Evolutionary conservation across 2,329 filamentous ascomycete species (phyloP).

Genomic region (Phaeophleospora eucalypticola): DNA sequence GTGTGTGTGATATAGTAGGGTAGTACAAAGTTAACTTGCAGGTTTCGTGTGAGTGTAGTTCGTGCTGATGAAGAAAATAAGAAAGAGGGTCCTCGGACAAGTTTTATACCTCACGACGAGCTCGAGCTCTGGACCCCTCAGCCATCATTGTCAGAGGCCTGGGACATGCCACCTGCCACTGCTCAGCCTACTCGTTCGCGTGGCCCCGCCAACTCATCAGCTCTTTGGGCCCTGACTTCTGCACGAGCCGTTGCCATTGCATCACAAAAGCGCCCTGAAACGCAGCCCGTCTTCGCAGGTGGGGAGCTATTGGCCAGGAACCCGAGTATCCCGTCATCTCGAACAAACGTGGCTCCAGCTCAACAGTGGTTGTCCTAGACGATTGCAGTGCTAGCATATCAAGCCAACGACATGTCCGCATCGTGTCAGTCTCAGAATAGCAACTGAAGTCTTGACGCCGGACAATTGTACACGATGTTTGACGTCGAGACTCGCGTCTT

Average conservation of each 20-base stretch:
- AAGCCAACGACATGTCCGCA: background rate
- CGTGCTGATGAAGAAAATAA: slow-evolving; percentile 5
- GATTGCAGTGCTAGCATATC: no score
- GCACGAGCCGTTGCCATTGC: slow-evolving; percentile 11
- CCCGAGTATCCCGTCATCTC: no score
- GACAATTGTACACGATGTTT: background rate
- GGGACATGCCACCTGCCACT: no score
- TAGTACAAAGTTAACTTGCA: slow-evolving; percentile 2
- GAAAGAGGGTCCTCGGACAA: background rate
- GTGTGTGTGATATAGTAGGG: slow-evolving; percentile 1
- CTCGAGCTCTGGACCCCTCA: slow-evolving; percentile 1
- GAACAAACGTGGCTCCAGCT: no score
- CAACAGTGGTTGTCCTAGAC: no score
- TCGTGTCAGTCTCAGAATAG: background rate
- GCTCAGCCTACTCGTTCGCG: background rate
- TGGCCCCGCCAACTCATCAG: slow-evolving; percentile 7
- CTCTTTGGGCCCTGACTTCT: slow-evolving; percentile 1
- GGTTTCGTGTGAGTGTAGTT: slow-evolving; percentile 1
- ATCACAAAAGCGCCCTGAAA: slow-evolving; percentile 14
- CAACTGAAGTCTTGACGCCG: background rate
- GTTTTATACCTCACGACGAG: slow-evolving; percentile 17
- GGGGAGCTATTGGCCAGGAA: slow-evolving; percentile 9
- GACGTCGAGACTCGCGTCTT: slow-evolving; percentile 3
- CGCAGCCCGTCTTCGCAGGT: slow-evolving; percentile 1
- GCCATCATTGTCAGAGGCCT: no score